Evolutionary conservation across 768 basidiomycete genomes (phyloP).

Genomic region (Lactifluus echinatus): DNA sequence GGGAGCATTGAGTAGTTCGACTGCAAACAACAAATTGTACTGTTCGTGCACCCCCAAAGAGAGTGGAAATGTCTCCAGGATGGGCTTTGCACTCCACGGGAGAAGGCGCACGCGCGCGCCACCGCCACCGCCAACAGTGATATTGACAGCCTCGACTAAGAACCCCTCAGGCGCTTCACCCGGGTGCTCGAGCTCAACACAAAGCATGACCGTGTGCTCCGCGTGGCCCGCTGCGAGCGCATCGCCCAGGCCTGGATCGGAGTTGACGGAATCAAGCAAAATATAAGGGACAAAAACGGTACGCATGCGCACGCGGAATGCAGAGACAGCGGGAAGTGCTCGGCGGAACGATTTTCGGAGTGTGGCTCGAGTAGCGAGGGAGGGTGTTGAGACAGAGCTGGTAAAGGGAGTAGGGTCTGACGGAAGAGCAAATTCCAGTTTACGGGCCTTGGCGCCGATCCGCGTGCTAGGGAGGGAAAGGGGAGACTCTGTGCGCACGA

Average conservation of each 20-base stretch:
- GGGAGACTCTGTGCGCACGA: constrained; percentile 26
- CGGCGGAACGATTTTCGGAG: constrained; percentile 82
- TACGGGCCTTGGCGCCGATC: constrained; percentile 58
- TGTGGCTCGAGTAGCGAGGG: constrained; percentile 42
- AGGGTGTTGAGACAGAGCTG: constrained; percentile 21
- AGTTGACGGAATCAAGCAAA: constrained; percentile 37
- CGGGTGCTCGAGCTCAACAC: constrained; percentile 82
- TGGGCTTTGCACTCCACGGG: constrained; percentile 38
- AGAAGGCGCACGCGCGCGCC: constrained; percentile 43
- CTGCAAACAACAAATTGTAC: constrained; percentile 82
- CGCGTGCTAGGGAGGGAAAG: constrained; percentile 61
- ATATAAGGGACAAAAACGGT: constrained; percentile 87
- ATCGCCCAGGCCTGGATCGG: constrained; percentile 31
- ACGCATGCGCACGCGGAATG: constrained; percentile 88
- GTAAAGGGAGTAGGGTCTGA: constrained; percentile 36
- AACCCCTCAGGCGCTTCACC: constrained; percentile 61
- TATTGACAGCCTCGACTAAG: constrained; percentile 64
- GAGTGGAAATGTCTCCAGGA: constrained; percentile 55
- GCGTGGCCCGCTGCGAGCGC: constrained; percentile 59
- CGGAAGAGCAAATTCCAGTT: constrained; percentile 52
- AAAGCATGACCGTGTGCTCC: constrained; percentile 82
- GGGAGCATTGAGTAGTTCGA: constrained; percentile 67
- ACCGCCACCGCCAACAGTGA: constrained; percentile 59
- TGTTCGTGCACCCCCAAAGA: constrained; percentile 66
- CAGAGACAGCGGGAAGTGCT: constrained; percentile 68